Evolutionary conservation across 306 rosid species (phyloP).

Genomic region (Hippophae rhamnoides): DNA sequence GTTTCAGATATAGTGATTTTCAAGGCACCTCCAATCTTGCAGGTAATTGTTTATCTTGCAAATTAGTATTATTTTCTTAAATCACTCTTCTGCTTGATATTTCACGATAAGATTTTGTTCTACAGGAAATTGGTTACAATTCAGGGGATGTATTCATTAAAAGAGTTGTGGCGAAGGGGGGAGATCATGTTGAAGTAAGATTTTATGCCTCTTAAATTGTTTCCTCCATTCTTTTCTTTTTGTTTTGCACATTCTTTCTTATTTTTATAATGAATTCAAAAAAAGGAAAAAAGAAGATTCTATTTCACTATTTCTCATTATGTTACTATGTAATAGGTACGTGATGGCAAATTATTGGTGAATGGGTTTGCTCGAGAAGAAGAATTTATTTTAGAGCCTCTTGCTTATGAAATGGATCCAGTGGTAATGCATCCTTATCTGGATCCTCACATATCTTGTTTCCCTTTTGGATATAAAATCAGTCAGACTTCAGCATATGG

Average conservation of each 20-base stretch:
- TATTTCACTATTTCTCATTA: constrained; percentile 1
- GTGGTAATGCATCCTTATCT: constrained; percentile 32
- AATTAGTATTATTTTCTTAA: not conserved
- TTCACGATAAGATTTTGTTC: constrained; percentile 9
- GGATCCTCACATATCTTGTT: not conserved
- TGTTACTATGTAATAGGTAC: constrained; percentile 36
- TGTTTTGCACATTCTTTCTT: not conserved
- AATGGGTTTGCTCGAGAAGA: constrained; percentile 66
- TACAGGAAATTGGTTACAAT: constrained; percentile 55
- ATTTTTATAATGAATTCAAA: not conserved
- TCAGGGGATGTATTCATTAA: constrained; percentile 71
- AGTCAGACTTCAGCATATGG: not conserved
- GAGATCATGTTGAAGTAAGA: constrained; percentile 74
- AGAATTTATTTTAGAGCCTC: constrained; percentile 70
- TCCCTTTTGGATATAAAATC: not conserved
- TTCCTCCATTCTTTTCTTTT: not conserved
- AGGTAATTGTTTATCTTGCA: constrained; percentile 33
- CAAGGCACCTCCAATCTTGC: constrained; percentile 68
- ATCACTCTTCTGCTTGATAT: constrained; percentile 5
- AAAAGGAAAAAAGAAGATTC: not conserved
- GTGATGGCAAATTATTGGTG: constrained; percentile 64
- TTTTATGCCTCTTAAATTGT: constrained; percentile 1
- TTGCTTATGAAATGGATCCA: constrained; percentile 60
- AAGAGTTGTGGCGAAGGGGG: constrained; percentile 90
- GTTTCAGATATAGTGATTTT: constrained; percentile 91